Evolutionary conservation across 352 stramenopile genomes (phyloP), one percentile per base, ranked within the genome.

Genomic region (Phytophthora agathidicida): DNA sequence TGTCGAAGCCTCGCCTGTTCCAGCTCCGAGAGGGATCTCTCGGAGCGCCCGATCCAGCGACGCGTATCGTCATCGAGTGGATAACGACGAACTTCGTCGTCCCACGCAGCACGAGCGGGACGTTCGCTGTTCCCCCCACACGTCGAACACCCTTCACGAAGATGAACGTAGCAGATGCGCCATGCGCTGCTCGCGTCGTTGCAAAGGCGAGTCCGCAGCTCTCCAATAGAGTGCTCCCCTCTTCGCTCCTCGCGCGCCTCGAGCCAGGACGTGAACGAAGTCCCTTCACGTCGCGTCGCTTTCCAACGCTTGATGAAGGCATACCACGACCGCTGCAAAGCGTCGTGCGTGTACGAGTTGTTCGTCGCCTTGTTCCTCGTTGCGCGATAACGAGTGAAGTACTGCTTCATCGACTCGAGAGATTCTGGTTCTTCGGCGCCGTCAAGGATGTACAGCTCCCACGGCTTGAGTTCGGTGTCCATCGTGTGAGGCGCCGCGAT

Each of bases 271-370:
- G 26, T n/a, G 32, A 61, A 22, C 7, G 39, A 46, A 11, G 1
- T 0, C 2, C 22, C 33, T 7, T 53, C 42, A 32, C 16, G 41
- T 20, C 39, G 31, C 22, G 16, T 9, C 9, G 6, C 28, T 22
- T 61, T 60, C 46, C 60, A 63, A 7, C 22, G 24, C 17, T 7
- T 13, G 46, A 55, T 55, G 11, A 64, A 56, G 14, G 51, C 45
- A 24, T 32, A 58, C 37, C 22, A 67, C 45, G 46, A 54, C 1
- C 24, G 16, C 19, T 51, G 56, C 5, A 59, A n/a, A 2, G 56
- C 28, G 28, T 53, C 39, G 30, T 33, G 23, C 6, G 35, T n/a
- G 33, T 50, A 43, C 5, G 19, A 16, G 11, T 26, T 5, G 30
- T 53, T 45, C 3, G n/a, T 17, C 22, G 0, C 9, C 32, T 60